phyloP scores from a whole-genome alignment of 441 rosid species.

The Manihot esculenta region DNA sequence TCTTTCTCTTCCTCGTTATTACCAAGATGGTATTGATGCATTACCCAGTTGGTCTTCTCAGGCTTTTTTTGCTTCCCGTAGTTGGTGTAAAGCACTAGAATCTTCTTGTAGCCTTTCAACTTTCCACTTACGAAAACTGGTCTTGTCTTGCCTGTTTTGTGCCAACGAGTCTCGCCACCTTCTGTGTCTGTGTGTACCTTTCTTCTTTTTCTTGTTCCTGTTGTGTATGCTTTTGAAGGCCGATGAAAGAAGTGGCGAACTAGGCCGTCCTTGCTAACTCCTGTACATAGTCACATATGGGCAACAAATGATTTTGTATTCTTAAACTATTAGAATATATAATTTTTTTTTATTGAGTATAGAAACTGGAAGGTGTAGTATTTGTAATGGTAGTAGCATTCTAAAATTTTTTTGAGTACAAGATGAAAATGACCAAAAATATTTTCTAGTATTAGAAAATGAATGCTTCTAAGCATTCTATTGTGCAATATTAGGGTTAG shows the following conservation, averaged over 20 bases:
- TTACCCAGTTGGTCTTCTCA: slow-evolving; percentile 95
- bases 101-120: slow-evolving; percentile 81
- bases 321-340: too few species aligned
- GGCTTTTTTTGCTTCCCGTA: slow-evolving; percentile 90
- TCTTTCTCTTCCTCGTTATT: slow-evolving; percentile 83
- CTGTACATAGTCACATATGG: slow-evolving; percentile 30
- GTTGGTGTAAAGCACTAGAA: slow-evolving; percentile 89
- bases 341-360: too few species aligned
- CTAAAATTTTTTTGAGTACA: not conserved
- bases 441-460: slow-evolving; percentile 1
- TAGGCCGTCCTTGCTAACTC: slow-evolving; percentile 87
- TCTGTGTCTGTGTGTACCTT: slow-evolving; percentile 76
- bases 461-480: slow-evolving; percentile 6
- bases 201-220: slow-evolving; percentile 89
- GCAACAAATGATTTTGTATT: too few species aligned
- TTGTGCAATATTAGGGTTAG: slow-evolving; percentile 13
- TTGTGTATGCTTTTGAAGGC: slow-evolving; percentile 95
- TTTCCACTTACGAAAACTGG: slow-evolving; percentile 50
- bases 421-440: not conserved
- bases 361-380: too few species aligned
- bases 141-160: slow-evolving; percentile 95
- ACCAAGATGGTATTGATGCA: slow-evolving; percentile 97
- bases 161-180: slow-evolving; percentile 94
- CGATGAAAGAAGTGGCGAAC: slow-evolving; percentile 93
- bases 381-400: too few species aligned